Conservation (phyloP, 2,329 filamentous ascomycete genomes). For the Xylariaceae sp. region DNA sequence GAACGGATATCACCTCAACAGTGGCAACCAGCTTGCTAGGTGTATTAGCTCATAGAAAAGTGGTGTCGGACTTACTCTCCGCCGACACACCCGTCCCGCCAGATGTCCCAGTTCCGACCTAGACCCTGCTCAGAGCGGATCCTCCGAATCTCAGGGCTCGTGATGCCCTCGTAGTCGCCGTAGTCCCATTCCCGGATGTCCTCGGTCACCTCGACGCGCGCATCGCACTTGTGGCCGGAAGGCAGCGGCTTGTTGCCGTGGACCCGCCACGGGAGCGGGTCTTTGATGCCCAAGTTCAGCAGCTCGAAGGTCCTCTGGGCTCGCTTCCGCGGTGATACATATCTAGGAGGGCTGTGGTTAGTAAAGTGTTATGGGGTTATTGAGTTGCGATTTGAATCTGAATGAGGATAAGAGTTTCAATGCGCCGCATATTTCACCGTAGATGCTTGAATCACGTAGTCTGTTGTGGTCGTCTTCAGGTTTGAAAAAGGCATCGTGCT, state of each 20-base stretch:
- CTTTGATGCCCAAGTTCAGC: conserved; percentile 71
- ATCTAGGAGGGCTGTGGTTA: conserved; percentile 47
- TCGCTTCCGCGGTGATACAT: conserved; percentile 83
- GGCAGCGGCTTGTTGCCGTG: conserved; percentile 44
- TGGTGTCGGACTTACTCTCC: conserved; percentile 66
- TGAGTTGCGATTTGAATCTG: not conserved
- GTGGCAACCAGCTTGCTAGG: not conserved
- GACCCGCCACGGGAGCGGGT: conserved; percentile 70
- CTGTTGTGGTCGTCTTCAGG: too few species aligned
- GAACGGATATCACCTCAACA: not conserved
- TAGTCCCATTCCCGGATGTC: conserved; percentile 87
- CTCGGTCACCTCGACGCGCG: conserved; percentile 68
- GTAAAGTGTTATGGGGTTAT: not conserved
- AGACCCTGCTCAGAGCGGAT: conserved; percentile 60
- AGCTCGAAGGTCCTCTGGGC: conserved; percentile 91
- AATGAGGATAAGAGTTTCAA: not conserved
- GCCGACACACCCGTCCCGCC: conserved; percentile 83
- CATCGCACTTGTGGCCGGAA: conserved; percentile 52
- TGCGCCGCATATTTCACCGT: too few species aligned
- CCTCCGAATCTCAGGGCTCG: conserved; percentile 67
- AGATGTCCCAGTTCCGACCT: conserved; percentile 74
- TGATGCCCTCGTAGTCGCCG: conserved; percentile 83
- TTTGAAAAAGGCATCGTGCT: too few species aligned
- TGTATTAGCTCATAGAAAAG: not conserved
- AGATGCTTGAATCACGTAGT: too few species aligned